Evolutionary conservation across 805 yeast genomes (phyloP), one percentile per base, ranked within the genome.

Genomic region (Kluyveromyces wickerhamii): DNA sequence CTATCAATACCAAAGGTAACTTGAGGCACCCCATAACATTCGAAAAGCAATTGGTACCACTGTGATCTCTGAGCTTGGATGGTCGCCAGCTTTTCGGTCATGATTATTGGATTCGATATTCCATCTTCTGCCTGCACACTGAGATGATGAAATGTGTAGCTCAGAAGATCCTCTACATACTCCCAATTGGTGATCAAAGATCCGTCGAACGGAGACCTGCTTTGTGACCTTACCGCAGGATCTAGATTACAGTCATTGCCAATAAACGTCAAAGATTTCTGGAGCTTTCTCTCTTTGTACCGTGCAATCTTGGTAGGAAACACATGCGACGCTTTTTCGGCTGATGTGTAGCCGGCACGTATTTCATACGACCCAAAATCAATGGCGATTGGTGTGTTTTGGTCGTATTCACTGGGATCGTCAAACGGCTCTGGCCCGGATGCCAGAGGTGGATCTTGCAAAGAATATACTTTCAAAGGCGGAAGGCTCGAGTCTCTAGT

Each of bases 161-260:
- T 97, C 32, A 92, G 54, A 34, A 89, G 72, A 38, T 69, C 72
- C 54, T 92, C 98, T 2, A 80, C 71, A 38, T 79, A 72, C 38
- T 92, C 97, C 97, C 97, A 94, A 55, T 88, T 94, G 17, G 94
- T 79, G 22, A 92, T 66, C 45, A 86, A 63, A 4, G 84, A 72
- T 0, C 95, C 95, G 56, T 92, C 98, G 52, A 72, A 89, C 0
- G 96, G 95, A 4, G 84, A 66, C 48, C 74, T 77, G 21, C 84
- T 71, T 35, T 79, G 78, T 12, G 83, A 67, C 42, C 78, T 72
- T 29, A 82, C 71, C 2, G 80, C 61, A 7, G 78, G 70, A 47
- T 88, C 97, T 20, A 82, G 52, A 49, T 67, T 74, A 13, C 77
- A 74, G 54, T 89, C 97, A 48, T 81, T 74, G 2, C 99, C 99